Percentiles rank a stretch among this genome's conserved stretches.
Conservation (phyloP, 2,329 filamentous ascomycete species). For the Pseudogymnoascus destructans region DNA sequence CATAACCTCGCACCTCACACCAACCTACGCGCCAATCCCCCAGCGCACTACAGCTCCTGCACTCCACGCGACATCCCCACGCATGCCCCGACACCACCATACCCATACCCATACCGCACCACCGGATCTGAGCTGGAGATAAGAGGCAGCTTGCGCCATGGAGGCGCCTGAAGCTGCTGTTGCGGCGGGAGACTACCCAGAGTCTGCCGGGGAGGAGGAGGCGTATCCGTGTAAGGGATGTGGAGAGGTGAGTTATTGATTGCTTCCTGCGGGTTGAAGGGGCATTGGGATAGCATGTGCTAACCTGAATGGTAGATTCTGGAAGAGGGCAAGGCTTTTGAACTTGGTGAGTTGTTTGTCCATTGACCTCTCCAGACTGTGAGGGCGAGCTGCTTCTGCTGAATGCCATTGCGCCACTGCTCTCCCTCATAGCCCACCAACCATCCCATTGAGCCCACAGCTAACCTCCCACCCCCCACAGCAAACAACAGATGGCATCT, state of each 20-base stretch:
- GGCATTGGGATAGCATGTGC: conserved; percentile 12
- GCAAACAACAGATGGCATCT: conserved; percentile 97
- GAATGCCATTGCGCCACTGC: not conserved
- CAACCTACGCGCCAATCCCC: not conserved
- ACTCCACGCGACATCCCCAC: not conserved
- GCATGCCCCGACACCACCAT: not conserved
- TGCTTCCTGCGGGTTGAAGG: not conserved
- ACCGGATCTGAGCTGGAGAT: not conserved
- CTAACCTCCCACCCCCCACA: conserved; percentile 27
- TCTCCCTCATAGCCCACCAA: not conserved
- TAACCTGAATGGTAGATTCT: conserved; percentile 54
- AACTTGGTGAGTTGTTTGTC: conserved; percentile 56
- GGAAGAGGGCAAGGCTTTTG: conserved; percentile 96
- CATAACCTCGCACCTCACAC: not conserved
- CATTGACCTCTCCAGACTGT: not conserved
- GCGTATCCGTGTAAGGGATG: conserved; percentile 83
- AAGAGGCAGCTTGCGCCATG: not conserved
- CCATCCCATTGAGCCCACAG: not conserved
- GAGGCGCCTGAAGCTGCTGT: not conserved
- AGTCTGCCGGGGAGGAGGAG: conserved; percentile 51
- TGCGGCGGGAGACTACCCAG: conserved; percentile 37
- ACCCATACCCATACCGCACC: not conserved
- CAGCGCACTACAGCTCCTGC: not conserved
- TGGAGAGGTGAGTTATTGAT: conserved; percentile 54
- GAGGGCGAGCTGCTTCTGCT: not conserved